A percentile compares a stretch with the other conserved stretches of the same genome.
phyloP scores from a whole-genome alignment of 2,329 filamentous ascomycete species.

The Nigrospora oryzae region DNA sequence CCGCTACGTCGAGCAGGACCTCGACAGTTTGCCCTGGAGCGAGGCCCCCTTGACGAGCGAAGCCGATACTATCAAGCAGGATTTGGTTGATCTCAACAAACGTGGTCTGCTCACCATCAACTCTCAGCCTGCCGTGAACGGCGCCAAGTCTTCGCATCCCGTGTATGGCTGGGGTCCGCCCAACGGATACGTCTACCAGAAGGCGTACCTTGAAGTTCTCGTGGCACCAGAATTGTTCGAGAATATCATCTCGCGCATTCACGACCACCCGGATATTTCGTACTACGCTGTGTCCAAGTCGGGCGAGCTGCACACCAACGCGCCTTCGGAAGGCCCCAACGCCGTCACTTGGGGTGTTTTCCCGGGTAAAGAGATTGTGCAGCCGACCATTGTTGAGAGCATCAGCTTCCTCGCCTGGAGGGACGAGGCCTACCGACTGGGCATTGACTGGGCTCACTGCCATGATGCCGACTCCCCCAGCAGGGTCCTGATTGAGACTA shows the following conservation, averaged over 20 bases:
- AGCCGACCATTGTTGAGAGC: slow-evolving; percentile 97
- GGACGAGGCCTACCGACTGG: slow-evolving; percentile 90
- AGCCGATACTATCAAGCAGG: slow-evolving; percentile 66
- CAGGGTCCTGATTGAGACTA: slow-evolving; percentile 66
- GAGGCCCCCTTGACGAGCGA: slow-evolving; percentile 80
- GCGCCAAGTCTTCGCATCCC: slow-evolving; percentile 77
- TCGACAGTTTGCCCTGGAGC: slow-evolving; percentile 87
- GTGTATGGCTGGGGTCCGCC: slow-evolving; percentile 90
- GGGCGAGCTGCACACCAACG: slow-evolving; percentile 77
- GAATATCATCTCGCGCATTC: slow-evolving; percentile 70
- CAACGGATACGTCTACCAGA: slow-evolving; percentile 97
- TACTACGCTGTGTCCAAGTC: slow-evolving; percentile 89
- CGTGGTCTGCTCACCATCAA: slow-evolving; percentile 92
- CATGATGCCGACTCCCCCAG: slow-evolving; percentile 70
- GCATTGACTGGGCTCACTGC: slow-evolving; percentile 89
- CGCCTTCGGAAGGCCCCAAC: slow-evolving; percentile 79
- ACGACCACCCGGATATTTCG: slow-evolving; percentile 72
- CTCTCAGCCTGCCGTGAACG: slow-evolving; percentile 91
- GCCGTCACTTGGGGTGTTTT: slow-evolving; percentile 99
- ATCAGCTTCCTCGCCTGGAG: slow-evolving; percentile 98
- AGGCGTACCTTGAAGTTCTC: slow-evolving; percentile 89
- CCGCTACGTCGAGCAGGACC: slow-evolving; percentile 70
- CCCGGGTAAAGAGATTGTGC: slow-evolving; percentile 97
- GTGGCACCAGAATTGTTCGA: slow-evolving; percentile 72
- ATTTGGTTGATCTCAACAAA: slow-evolving; percentile 74